Conservation (phyloP, 2,329 filamentous ascomycete genomes). For the Diaporthe nobilis region DNA sequence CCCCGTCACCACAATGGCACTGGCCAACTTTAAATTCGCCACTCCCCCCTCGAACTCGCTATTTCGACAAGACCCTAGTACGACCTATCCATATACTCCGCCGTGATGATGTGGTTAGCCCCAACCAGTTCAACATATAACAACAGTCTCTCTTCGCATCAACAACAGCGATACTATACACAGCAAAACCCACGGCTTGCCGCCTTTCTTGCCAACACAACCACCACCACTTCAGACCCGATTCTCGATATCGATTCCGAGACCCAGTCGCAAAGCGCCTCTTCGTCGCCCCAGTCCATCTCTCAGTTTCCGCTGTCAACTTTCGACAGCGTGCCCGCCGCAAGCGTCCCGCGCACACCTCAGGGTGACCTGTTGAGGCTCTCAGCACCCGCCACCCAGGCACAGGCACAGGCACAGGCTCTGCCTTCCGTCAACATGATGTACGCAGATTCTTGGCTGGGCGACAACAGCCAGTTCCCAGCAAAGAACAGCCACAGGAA, state of each 20-base stretch:
- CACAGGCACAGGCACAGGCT: neutral
- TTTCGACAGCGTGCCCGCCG: slow-evolving; percentile 53
- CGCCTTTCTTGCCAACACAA: slow-evolving; percentile 1
- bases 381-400: neutral
- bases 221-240: slow-evolving; percentile 39
- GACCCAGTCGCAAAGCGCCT: slow-evolving; percentile 44
- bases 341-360: slow-evolving; percentile 44
- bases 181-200: slow-evolving; percentile 17
- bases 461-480: slow-evolving; percentile 53
- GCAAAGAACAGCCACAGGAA: slow-evolving; percentile 55
- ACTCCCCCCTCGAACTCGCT: slow-evolving; percentile 24
- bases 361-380: slow-evolving; percentile 22
- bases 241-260: slow-evolving; percentile 45
- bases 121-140: slow-evolving; percentile 42
- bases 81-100: neutral
- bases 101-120: slow-evolving; percentile 40
- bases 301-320: slow-evolving; percentile 49
- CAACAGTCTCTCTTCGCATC: slow-evolving; percentile 45
- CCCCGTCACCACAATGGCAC: slow-evolving; percentile 33
- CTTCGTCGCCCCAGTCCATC: slow-evolving; percentile 50
- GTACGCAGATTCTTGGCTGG: slow-evolving; percentile 60
- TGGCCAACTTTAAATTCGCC: slow-evolving; percentile 33
- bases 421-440: slow-evolving; percentile 47
- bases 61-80: slow-evolving; percentile 3
- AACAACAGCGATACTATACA: slow-evolving; percentile 44